phyloP scores from a whole-genome alignment of 139 green algal genomes.

The Micromonas commoda region DNA sequence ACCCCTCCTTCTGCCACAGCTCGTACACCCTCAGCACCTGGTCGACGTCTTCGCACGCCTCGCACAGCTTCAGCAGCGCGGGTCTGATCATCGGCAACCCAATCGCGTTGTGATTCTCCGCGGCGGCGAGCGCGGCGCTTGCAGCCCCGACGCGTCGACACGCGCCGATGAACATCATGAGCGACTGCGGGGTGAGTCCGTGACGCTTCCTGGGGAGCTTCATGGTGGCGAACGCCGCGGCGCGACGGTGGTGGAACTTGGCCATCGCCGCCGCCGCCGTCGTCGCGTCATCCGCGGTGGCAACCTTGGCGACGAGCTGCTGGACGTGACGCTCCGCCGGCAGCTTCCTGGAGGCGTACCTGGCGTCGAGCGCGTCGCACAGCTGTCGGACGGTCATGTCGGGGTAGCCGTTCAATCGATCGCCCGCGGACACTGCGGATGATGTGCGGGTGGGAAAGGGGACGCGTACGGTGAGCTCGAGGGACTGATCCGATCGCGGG shows the following conservation, averaged over 20 bases:
- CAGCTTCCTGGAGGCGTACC: background rate
- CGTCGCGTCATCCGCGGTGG: background rate
- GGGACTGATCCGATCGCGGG: too few relatives aligned
- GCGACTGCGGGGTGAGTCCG: background rate
- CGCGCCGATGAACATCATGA: background rate
- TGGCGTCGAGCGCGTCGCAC: background rate
- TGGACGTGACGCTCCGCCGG: background rate
- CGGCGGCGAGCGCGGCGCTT: background rate
- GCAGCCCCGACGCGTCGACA: background rate
- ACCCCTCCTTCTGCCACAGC: too few relatives aligned
- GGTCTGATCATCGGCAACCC: background rate
- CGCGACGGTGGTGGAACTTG: background rate
- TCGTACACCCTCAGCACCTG: too few relatives aligned
- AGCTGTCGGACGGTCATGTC: background rate
- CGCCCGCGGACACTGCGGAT: too few relatives aligned
- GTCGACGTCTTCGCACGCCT: background rate
- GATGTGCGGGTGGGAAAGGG: too few relatives aligned
- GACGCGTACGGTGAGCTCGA: too few relatives aligned
- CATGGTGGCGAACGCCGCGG: too few relatives aligned
- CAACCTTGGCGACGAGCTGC: background rate
- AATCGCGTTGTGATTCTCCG: background rate
- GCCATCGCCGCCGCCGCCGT: background rate
- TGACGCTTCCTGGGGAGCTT: too few relatives aligned
- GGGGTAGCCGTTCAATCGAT: too few relatives aligned
- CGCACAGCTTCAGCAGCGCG: background rate